phyloP scores from a whole-genome alignment of 139 green algal species.

The Picochlorum sp. region DNA sequence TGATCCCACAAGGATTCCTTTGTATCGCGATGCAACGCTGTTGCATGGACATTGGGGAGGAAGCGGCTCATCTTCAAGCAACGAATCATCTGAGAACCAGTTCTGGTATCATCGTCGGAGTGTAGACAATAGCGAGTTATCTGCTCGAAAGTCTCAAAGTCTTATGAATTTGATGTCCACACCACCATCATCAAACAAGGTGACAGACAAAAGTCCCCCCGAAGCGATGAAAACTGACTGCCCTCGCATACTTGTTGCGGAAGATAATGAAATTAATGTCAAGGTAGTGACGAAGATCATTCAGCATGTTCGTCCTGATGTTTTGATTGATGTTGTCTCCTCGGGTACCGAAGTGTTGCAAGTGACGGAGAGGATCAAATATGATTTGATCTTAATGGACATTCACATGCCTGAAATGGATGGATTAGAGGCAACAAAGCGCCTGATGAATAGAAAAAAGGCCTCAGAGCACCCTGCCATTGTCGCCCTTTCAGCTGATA shows the following conservation, averaged over 20 bases:
- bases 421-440: conserved; percentile 54
- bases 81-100: background rate
- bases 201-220: background rate
- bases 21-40: too few species aligned
- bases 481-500: conserved; percentile 62
- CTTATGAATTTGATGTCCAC: too few species aligned
- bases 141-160: too few species aligned
- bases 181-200: too few species aligned
- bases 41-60: too few species aligned
- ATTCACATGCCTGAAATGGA: conserved; percentile 65
- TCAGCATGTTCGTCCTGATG: conserved; percentile 35
- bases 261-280: conserved; percentile 69
- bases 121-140: background rate
- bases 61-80: too few species aligned
- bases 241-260: conserved; percentile 56
- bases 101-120: background rate
- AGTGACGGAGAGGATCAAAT: conserved; percentile 22
- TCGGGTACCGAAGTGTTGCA: conserved; percentile 47
- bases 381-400: conserved; percentile 82
- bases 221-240: background rate
- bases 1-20: too few species aligned
- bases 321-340: conserved; percentile 40
- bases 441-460: conserved; percentile 36
- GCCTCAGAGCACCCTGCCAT: conserved; percentile 41
- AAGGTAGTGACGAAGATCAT: conserved; percentile 44